A percentile compares a stretch with the other conserved stretches of the same genome.
Evolutionary conservation across 164 flowering plant species (phyloP).

Genomic region (Tetracentron sinense): DNA sequence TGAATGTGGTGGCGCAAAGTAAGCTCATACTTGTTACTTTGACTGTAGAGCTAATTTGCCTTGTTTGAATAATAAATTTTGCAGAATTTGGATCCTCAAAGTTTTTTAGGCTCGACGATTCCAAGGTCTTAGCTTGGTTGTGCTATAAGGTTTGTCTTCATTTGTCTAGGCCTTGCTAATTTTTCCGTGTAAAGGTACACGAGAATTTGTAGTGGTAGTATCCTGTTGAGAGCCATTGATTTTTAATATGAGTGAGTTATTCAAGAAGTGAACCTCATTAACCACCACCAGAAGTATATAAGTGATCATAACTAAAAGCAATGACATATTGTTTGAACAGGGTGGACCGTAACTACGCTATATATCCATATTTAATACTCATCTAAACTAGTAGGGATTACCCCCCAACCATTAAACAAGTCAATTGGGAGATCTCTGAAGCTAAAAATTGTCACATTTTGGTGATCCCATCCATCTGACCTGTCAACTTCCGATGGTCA

Average conservation of each 20-base stretch:
- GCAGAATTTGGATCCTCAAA: slow-evolving; percentile 73
- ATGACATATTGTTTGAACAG: no score
- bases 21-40: not conserved
- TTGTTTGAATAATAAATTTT: not conserved
- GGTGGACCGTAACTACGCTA: not conserved
- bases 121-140: slow-evolving; percentile 78
- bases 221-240: not conserved
- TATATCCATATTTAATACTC: no score
- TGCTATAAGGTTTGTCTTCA: slow-evolving; percentile 55
- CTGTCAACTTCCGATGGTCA: no score
- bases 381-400: no score
- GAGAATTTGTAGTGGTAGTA: not conserved
- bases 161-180: slow-evolving; percentile 1
- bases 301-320: not conserved
- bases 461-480: no score
- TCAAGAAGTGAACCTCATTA: not conserved
- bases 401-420: no score
- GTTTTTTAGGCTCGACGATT: slow-evolving; percentile 87
- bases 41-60: not conserved
- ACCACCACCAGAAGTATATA: not conserved
- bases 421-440: no score
- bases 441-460: no score
- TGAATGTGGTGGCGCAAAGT: not conserved
- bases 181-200: not conserved
- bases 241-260: not conserved